Percentiles rank a stretch among this genome's conserved stretches.
phyloP scores from a whole-genome alignment of 768 basidiomycete genomes.

The Lentinula edodes region DNA sequence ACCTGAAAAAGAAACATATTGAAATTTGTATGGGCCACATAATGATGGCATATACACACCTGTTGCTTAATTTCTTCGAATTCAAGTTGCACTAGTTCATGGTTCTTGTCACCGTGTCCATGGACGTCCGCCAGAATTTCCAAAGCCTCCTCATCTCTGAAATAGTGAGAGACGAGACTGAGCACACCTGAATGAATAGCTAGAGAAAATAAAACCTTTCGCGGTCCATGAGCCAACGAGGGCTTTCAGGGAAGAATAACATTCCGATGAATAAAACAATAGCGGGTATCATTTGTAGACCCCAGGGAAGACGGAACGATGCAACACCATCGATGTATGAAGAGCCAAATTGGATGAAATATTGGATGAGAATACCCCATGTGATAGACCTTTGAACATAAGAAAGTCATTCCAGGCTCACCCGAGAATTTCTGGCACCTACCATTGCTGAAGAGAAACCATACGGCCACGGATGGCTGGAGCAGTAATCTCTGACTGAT shows the following conservation, averaged over 20 bases:
- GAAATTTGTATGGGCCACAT: too few relatives aligned
- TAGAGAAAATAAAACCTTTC: constrained; percentile 30
- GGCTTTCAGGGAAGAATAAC: constrained; percentile 63
- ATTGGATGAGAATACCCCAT: constrained; percentile 73
- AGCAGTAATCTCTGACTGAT: constrained; percentile 71
- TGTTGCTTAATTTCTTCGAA: constrained; percentile 62
- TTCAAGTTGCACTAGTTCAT: constrained; percentile 64
- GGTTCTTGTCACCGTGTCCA: constrained; percentile 50
- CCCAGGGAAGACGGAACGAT: constrained; percentile 80
- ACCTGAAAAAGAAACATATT: constrained; percentile 17
- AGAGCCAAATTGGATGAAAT: constrained; percentile 73
- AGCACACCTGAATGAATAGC: not conserved
- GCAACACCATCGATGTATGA: constrained; percentile 66
- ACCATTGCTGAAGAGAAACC: constrained; percentile 75
- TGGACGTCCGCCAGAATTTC: constrained; percentile 74
- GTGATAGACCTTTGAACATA: constrained; percentile 46
- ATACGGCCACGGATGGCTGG: constrained; percentile 70
- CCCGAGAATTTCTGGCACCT: not conserved
- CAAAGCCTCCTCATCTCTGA: constrained; percentile 55
- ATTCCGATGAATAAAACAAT: constrained; percentile 65
- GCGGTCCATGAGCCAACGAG: constrained; percentile 67
- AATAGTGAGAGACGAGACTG: not conserved
- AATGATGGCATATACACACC: constrained; percentile 8
- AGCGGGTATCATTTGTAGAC: constrained; percentile 74
- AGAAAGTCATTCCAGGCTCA: too few relatives aligned